Base-by-base conservation (phyloP, 257 asterid genomes). In the Nicotiana noctiflora region DNA sequence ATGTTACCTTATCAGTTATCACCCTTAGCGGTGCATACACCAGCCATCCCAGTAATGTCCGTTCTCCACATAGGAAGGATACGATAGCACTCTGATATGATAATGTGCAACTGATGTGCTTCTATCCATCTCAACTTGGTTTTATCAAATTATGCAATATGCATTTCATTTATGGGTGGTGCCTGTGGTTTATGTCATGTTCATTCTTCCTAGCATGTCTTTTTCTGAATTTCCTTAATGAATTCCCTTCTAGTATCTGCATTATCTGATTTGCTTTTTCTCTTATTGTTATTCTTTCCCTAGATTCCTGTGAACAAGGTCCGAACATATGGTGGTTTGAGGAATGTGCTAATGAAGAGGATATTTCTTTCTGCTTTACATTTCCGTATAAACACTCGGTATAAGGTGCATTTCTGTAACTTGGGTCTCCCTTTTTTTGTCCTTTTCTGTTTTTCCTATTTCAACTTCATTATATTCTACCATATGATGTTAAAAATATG, bases 261-360 rank as follows among this genome's bases (percentile, higher is more conserved):
- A 25, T 32, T 18, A 34, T 60, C 52, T 62, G 83, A 65, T 53
- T 82, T 37, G 6, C 18, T 5, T 78, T 65, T 59, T 40, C 59
- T 67, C 51, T 67, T 19, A 11, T 40, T 85, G 56, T 61, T 86
- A 59, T 82, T 83, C 82, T 52, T 77, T 87, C 51, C 74, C 81
- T 96, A 96, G 99, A 86, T 96, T 86, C 99, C 99, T 32, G 99
- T 96, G 84, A 92, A 84, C 85, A 96, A 92, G 94, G 98, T 90
- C 88, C 90, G 59, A 61, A 94, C 97, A 60, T 94, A 86, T 85
- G 93, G 93, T 84, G 96, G 93, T 89, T 80, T 96, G 86, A 90
- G 98, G 83, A 90, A 87, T 88, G 98, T 96, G 87, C 90, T 96
- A 93, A 96, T 96, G 99, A 96, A 96, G 89, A 94, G 99, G 90